These are phyloP conservation scores for Tephrocybe sp. DNA, from an alignment of 768 basidiomycete genomes.

Conservation along the genomic window DNA sequence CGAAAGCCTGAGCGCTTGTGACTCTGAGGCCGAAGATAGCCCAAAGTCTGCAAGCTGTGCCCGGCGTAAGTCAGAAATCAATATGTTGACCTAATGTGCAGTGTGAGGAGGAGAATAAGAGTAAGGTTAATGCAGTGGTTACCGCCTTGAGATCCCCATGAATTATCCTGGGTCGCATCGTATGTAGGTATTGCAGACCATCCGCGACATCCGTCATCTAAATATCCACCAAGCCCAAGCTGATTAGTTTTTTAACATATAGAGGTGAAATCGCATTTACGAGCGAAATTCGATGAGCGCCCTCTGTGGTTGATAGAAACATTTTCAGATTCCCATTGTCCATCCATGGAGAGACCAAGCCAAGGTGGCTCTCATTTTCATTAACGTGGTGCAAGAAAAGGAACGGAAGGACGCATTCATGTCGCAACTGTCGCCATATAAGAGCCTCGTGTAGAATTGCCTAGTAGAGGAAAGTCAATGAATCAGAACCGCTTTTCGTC, in stretches of 20 bases:
- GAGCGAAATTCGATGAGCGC: conserved; percentile 12
- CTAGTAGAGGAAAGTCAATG: no score
- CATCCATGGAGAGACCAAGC: conserved; percentile 19
- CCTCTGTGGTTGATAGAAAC: conserved; percentile 2
- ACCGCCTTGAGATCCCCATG: conserved; percentile 19
- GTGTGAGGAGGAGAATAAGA: not conserved
- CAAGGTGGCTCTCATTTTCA: conserved; percentile 10
- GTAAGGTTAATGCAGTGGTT: not conserved
- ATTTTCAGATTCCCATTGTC: conserved; percentile 11
- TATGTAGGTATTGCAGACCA: conserved; percentile 13
- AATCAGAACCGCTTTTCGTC: no score
- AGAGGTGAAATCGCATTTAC: no score
- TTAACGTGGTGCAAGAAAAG: conserved; percentile 12
- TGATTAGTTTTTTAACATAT: no score
- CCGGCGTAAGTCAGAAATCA: conserved; percentile 14
- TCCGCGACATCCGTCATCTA: conserved; percentile 16
- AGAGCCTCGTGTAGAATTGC: conserved; percentile 14
- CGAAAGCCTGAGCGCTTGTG: conserved; percentile 13
- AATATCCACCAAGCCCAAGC: not conserved
- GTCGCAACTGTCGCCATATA: conserved; percentile 16
- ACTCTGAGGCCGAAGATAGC: conserved; percentile 16
- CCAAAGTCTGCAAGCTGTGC: conserved; percentile 22
- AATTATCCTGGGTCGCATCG: conserved; percentile 14
- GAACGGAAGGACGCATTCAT: conserved; percentile 16
- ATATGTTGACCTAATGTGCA: conserved; percentile 12